phyloP scores from a whole-genome alignment of 169 alveolate species.

The Babesia sp. region DNA sequence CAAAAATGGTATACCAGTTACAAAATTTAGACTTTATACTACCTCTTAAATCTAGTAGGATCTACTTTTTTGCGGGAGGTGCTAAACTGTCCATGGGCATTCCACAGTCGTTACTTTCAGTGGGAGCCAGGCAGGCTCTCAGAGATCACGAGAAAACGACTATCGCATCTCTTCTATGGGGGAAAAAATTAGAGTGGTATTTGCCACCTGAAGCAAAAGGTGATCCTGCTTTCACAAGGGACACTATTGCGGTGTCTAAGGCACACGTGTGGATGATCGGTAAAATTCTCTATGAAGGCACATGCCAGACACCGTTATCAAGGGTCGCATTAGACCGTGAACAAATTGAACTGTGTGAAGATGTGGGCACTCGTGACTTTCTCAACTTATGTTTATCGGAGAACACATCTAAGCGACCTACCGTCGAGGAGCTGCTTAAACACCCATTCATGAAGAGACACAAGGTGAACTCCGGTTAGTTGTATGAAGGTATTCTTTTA shows the following conservation, averaged over 20 bases:
- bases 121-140: conserved; percentile 15
- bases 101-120: conserved; percentile 43
- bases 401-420: conserved; percentile 36
- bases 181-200: conserved; percentile 60
- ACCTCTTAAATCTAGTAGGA: conserved; percentile 67
- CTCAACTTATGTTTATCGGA: conserved; percentile 38
- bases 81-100: conserved; percentile 56
- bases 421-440: conserved; percentile 44
- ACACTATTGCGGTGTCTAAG: conserved; percentile 42
- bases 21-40: conserved; percentile 48
- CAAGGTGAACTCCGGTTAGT: conserved; percentile 57
- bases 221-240: conserved; percentile 40
- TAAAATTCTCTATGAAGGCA: conserved; percentile 57
- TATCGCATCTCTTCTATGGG: conserved; percentile 67
- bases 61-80: conserved; percentile 55
- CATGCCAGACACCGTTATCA: conserved; percentile 33
- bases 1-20: conserved; percentile 40
- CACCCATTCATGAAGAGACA: conserved; percentile 46
- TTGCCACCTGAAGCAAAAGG: conserved; percentile 70
- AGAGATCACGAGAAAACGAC: conserved; percentile 22
- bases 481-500: neutral
- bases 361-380: conserved; percentile 41
- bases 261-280: conserved; percentile 72
- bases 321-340: conserved; percentile 35
- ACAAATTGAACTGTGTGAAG: conserved; percentile 50